Percentiles rank a stretch among this genome's conserved stretches.
Conservation (phyloP, 129 eudicot species). For the Artemisia annua region DNA sequence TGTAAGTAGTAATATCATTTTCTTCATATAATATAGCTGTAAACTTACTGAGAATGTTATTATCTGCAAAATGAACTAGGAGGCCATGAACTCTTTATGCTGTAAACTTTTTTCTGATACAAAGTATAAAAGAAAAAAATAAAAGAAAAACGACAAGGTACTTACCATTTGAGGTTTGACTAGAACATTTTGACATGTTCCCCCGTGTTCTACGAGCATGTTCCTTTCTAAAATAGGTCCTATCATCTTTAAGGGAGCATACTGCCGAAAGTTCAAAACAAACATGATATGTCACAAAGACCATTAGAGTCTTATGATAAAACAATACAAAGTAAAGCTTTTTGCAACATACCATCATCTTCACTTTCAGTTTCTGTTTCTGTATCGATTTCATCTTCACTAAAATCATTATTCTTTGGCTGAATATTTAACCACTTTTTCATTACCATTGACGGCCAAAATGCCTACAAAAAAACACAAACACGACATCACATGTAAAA, state of each 20-base stretch:
- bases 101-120: neutral
- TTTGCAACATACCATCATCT: slow-evolving; percentile 64
- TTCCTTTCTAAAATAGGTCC: slow-evolving; percentile 27
- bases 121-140: neutral
- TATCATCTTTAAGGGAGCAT: slow-evolving; percentile 56
- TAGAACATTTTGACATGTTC: slow-evolving; percentile 48
- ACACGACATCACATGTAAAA: neutral
- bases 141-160: neutral
- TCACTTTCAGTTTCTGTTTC: slow-evolving; percentile 82
- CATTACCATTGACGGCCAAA: slow-evolving; percentile 97
- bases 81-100: no score
- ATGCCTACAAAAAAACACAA: slow-evolving; percentile 45
- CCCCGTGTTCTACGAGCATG: slow-evolving; percentile 33
- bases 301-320: no score
- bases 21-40: neutral
- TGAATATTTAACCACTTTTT: slow-evolving; percentile 94
- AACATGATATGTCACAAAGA: neutral
- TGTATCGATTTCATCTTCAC: slow-evolving; percentile 93
- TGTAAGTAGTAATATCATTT: neutral
- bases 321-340: neutral
- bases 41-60: neutral
- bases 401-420: slow-evolving; percentile 76
- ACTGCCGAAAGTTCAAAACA: slow-evolving; percentile 26
- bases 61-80: neutral
- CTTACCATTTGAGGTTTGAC: slow-evolving; percentile 41